Evolutionary conservation across 495 filamentous ascomycete genomes (phyloP).

Genomic region (Staphylotrichum tortipilum): DNA sequence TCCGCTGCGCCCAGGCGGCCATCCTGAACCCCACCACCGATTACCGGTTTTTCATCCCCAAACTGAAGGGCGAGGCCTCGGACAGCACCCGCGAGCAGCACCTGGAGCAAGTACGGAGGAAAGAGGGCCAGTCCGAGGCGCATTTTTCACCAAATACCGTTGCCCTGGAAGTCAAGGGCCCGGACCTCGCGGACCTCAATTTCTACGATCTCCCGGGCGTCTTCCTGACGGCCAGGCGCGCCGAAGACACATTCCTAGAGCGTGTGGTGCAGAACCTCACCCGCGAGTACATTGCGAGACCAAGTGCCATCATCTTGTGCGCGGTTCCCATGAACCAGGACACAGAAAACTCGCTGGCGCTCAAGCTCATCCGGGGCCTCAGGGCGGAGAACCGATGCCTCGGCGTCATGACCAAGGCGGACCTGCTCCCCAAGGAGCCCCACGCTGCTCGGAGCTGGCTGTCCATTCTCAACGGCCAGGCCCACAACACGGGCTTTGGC

Average conservation of each 20-base stretch:
- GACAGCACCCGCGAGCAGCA: constrained; percentile 28
- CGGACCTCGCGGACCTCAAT: constrained; percentile 57
- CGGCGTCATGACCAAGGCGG: constrained; percentile 75
- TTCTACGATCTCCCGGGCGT: constrained; percentile 80
- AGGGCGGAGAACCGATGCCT: constrained; percentile 56
- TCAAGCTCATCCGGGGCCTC: constrained; percentile 48
- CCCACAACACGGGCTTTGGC: constrained; percentile 51
- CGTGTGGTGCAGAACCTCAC: constrained; percentile 60
- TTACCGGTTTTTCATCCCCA: constrained; percentile 42
- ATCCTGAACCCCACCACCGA: constrained; percentile 51
- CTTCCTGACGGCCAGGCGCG: constrained; percentile 54
- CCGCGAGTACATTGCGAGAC: constrained; percentile 52
- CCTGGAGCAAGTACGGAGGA: constrained; percentile 20
- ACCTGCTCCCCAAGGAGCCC: constrained; percentile 48
- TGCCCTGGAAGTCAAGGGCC: constrained; percentile 60
- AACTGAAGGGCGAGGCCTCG: constrained; percentile 15
- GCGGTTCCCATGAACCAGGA: constrained; percentile 69
- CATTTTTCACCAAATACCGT: constrained; percentile 76
- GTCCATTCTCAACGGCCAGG: constrained; percentile 47
- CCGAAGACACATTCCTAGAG: constrained; percentile 57
- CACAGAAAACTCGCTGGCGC: constrained; percentile 60
- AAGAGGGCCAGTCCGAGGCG: constrained; percentile 34
- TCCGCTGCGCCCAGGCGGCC: constrained; percentile 64
- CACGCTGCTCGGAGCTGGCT: constrained; percentile 42
- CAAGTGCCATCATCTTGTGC: constrained; percentile 63